Base-by-base conservation (phyloP, 192 early-diverging fungal genomes). In the Diversispora epigaea region DNA sequence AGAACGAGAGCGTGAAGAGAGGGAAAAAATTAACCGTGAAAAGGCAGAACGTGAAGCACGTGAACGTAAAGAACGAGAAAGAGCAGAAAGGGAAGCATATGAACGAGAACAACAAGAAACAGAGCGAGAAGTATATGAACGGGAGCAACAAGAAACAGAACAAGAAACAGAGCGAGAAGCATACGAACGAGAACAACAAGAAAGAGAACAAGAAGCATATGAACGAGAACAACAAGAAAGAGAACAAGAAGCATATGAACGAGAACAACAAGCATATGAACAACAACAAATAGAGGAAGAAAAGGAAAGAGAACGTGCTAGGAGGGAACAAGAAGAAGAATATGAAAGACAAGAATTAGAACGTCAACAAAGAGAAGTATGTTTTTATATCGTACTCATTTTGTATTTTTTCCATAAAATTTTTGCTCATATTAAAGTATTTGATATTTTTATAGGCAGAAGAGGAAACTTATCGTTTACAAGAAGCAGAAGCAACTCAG, bases 141-240 rank as follows among this genome's bases (percentile, higher is more conserved):
- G 81, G 47, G 81, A n/a, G n/a, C n/a, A 85, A 65, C 77, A 80
- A 19, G 77, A 64, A 63, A 60, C 52, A 55, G 81, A 85, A 65
- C 77, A 80, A 19, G 77, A 64, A 63, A 60, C 52, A 17, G 77
- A 77, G 25, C 80, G 77, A 76, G 74, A 19, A 74, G 66, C 77
- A 40, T 69, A 73, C 44, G 70, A 77, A n/a, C 75, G 80, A 17
- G n/a, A 75, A 40, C 77, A 77, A 68, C 67, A 69, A 46, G 79
- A 80, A 72, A 56, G 25, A 73, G 72, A 60, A n/a, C 73, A 78
- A n/a, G 40, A 78, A 68, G 77, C 61, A 63, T 57, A 68, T 17
- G 77, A 77, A 32, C 80, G n/a, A n/a, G n/a, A 77, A 76, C 73
- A 19, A 74, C 77, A 40, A n/a, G n/a, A n/a, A n/a, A n/a, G n/a